Conservation (phyloP, 179 eudicot species). For the Silene coronaria region DNA sequence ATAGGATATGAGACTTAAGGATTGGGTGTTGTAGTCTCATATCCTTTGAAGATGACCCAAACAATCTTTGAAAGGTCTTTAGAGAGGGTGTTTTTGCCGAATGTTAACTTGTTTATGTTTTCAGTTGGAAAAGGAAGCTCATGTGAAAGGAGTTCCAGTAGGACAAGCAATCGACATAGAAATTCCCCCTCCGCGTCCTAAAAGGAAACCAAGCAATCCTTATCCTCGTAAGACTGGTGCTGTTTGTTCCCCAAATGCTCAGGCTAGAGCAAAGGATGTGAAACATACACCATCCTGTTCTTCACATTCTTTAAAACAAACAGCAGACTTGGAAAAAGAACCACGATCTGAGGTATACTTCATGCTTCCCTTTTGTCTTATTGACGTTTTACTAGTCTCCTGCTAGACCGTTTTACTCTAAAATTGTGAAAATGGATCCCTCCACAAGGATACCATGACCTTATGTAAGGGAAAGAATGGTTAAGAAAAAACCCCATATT, state of each 20-base stretch:
- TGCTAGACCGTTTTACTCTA: neutral
- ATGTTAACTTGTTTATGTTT: conserved; percentile 17
- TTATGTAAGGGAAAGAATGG: too few relatives aligned
- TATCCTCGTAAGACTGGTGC: conserved; percentile 79
- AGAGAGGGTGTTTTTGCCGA: neutral
- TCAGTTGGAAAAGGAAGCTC: conserved; percentile 98
- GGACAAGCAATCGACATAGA: conserved; percentile 73
- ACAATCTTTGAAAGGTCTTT: neutral
- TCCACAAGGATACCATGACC: neutral
- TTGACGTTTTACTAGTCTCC: conserved; percentile 2
- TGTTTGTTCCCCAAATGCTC: conserved; percentile 34
- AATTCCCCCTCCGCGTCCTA: conserved; percentile 98
- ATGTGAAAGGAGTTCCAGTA: conserved; percentile 73
- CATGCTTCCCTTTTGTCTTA: conserved; percentile 1
- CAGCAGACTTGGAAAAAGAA: conserved; percentile 51
- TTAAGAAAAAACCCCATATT: too few relatives aligned
- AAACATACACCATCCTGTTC: conserved; percentile 34
- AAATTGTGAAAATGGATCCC: neutral
- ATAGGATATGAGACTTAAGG: neutral
- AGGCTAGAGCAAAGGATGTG: conserved; percentile 47
- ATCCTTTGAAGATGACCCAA: too few relatives aligned
- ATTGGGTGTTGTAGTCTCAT: neutral
- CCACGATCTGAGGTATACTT: conserved; percentile 51
- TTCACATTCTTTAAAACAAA: conserved; percentile 34
- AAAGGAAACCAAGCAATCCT: conserved; percentile 90